Base-by-base conservation (phyloP, 495 filamentous ascomycete genomes). In the Bryoglossum gracile region DNA sequence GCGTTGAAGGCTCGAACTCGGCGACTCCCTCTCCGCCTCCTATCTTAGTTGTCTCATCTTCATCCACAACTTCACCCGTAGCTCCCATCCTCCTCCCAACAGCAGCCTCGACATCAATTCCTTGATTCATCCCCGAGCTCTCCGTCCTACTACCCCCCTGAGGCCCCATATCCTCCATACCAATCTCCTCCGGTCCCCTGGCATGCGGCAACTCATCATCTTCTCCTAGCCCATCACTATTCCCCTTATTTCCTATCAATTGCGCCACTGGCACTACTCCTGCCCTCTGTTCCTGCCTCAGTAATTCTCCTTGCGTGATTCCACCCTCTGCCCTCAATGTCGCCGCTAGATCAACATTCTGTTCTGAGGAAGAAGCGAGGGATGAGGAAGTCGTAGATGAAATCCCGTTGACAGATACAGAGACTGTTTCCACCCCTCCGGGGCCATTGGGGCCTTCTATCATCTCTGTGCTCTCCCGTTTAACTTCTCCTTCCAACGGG, bases 121-220 rank as follows among this genome's bases (percentile, higher is more conserved):
- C 73, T 24, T 69, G 66, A 13, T 5, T 13, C 26, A 46, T 45
- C 4, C 56, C 54, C 26, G 58, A 47, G 26, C 62, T 59, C 24
- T 61, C 51, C 11, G 55, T 55, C 40, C 47, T 48, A 16, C 51
- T 51, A 9, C 57, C 43, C 5, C 16, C 19, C 24, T 95, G 91
- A 14, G 87, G 78, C 1, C 92, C 92, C 60, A 85, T 81, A 60
- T 98, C 92, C 57, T 89, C 84, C 21, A 87, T 78, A 0, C 89
- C 90, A 19, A 98, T 80, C 48, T 86, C 74, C 9, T 83, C 77
- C 0, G 92, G 91, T 0, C 89, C 87, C 13, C 86, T 75, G 2
- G 86, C 87, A 59, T 94, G 87, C 10, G 89, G 86, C 0, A 77
- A 57, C 55, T 92, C 88, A 2, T 80, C 77, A 14, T 77, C 74